A percentile compares a stretch with the other conserved stretches of the same genome.
phyloP scores from a whole-genome alignment of 1,139 yeast genomes.

The Blastobotrys capitulatus region DNA sequence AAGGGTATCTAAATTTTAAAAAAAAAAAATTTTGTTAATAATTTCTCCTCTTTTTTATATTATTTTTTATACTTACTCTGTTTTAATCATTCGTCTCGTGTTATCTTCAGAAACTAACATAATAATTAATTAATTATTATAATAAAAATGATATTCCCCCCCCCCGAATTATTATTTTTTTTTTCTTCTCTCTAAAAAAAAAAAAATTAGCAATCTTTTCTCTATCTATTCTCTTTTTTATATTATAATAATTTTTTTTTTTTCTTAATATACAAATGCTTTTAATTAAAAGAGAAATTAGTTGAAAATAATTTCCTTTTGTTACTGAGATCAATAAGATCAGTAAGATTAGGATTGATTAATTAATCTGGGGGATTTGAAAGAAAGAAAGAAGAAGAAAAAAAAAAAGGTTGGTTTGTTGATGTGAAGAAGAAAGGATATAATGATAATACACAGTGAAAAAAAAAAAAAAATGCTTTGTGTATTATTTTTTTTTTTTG shows the following conservation, averaged over 20 bases:
- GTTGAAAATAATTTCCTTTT: neutral
- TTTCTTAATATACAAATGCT: neutral
- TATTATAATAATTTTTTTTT: no score
- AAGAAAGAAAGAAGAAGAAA: neutral
- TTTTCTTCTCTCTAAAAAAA: neutral
- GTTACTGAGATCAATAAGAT: no score
- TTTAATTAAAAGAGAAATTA: neutral
- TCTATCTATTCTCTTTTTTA: no score
- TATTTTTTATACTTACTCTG: slow-evolving; percentile 9
- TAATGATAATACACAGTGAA: no score
- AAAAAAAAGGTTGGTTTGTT: neutral
- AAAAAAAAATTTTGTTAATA: neutral
- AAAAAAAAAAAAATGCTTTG: no score
- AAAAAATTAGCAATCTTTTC: no score
- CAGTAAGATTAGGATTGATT: no score
- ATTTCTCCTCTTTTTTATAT: neutral
- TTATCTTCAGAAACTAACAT: slow-evolving; percentile 7
- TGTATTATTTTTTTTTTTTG: no score
- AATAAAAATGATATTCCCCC: no score
- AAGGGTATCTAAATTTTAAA: slow-evolving; percentile 17
- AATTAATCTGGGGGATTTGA: no score
- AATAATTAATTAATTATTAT: no score
- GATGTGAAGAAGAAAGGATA: no score
- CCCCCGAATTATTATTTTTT: neutral
- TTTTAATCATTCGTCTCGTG: slow-evolving; percentile 5